Conservation (phyloP, 495 filamentous ascomycete species). For the Penicillium pulvis region DNA sequence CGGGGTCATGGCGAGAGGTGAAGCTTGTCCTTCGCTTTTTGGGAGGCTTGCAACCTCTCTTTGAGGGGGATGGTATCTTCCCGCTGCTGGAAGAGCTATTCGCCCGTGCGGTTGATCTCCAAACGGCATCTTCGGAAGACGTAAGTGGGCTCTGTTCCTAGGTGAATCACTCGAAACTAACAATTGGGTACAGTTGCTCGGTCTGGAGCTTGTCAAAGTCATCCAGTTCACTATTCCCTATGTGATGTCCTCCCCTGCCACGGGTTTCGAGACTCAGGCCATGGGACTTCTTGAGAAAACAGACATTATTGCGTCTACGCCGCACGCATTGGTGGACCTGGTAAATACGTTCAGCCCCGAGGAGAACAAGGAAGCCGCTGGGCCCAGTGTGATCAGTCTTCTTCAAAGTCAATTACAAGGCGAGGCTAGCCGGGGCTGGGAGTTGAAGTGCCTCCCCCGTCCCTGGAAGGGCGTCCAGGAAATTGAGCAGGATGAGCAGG, state of each 20-base stretch:
- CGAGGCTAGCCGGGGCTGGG: constrained; percentile 72
- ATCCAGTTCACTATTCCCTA: constrained; percentile 94
- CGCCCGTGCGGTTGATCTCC: constrained; percentile 77
- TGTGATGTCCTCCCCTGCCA: constrained; percentile 70
- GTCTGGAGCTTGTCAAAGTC: constrained; percentile 92
- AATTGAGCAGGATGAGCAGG: constrained; percentile 40
- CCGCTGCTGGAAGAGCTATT: constrained; percentile 83
- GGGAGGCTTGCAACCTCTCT: constrained; percentile 74
- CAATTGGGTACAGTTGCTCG: constrained; percentile 46
- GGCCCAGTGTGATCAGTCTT: constrained; percentile 74
- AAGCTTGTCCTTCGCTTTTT: constrained; percentile 89
- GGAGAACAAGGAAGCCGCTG: constrained; percentile 51
- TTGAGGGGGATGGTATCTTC: constrained; percentile 86
- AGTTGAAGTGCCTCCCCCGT: constrained; percentile 77
- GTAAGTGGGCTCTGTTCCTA: constrained; percentile 49
- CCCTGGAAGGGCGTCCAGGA: constrained; percentile 69
- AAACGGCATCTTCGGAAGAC: constrained; percentile 88
- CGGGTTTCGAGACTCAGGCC: constrained; percentile 68
- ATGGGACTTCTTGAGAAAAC: constrained; percentile 84
- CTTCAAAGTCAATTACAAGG: constrained; percentile 81
- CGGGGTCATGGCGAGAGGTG: constrained; percentile 83
- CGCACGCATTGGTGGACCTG: constrained; percentile 76
- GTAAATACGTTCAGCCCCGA: constrained; percentile 76
- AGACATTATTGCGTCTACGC: constrained; percentile 83
- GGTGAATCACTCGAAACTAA: constrained; percentile 20